A percentile compares a stretch with the other conserved stretches of the same genome.
These are phyloP conservation scores for Nothophytophthora sp. DNA, from an alignment of 352 stramenopile species.

Conservation along the genomic window DNA sequence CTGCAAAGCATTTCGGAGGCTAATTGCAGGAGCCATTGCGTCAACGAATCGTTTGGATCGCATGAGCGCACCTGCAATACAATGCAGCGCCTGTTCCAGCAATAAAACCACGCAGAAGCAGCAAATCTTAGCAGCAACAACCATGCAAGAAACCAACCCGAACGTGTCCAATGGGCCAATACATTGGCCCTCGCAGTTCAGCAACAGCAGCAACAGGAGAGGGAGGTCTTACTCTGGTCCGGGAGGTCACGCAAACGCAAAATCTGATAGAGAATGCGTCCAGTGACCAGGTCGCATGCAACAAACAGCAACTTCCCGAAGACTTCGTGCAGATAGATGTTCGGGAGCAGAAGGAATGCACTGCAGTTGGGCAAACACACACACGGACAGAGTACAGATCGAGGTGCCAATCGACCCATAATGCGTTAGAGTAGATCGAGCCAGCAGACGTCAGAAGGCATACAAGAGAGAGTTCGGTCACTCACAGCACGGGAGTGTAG, in stretches of 20 bases:
- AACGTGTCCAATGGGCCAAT: too few species aligned
- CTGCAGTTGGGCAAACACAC: conserved; percentile 23
- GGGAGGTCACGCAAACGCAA: conserved; percentile 66
- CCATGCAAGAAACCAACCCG: not conserved
- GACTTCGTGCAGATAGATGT: conserved; percentile 70
- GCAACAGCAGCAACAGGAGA: too few species aligned
- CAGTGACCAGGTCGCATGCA: conserved; percentile 93
- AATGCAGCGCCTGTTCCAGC: conserved; percentile 55
- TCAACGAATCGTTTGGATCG: too few species aligned
- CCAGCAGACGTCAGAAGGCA: too few species aligned
- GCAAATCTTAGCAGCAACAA: not conserved
- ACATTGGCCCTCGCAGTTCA: too few species aligned
- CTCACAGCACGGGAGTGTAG: conserved; percentile 97
- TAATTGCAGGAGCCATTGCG: too few species aligned
- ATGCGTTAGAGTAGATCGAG: conserved; percentile 1
- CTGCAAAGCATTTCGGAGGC: too few species aligned
- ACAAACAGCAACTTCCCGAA: conserved; percentile 98
- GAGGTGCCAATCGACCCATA: too few species aligned
- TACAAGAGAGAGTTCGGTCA: too few species aligned
- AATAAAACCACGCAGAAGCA: too few species aligned
- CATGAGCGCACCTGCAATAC: conserved; percentile 53
- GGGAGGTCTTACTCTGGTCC: conserved; percentile 36
- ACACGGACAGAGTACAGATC: not conserved
- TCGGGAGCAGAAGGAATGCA: conserved; percentile 73
- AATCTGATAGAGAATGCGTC: conserved; percentile 89